phyloP scores from a whole-genome alignment of 805 yeast species.

The Teunomyces cretensis region DNA sequence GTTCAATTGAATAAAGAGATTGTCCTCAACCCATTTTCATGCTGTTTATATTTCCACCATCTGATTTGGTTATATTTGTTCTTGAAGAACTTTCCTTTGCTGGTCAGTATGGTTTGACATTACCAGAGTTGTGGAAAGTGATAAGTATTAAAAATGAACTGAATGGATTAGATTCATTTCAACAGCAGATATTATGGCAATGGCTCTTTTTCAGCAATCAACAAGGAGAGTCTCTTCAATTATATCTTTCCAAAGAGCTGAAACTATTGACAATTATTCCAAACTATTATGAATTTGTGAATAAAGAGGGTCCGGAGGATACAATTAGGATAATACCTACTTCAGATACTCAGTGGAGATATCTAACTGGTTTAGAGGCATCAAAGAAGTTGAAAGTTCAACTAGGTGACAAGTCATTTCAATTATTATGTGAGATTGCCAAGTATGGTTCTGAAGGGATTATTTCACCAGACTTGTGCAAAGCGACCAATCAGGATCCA shows the following conservation, averaged over 20 bases:
- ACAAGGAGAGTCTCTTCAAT: slow-evolving; percentile 11
- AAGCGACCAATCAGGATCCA: slow-evolving; percentile 64
- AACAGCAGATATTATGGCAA: slow-evolving; percentile 41
- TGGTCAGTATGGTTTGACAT: slow-evolving; percentile 29
- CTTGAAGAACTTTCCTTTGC: slow-evolving; percentile 31
- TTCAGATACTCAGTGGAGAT: slow-evolving; percentile 57
- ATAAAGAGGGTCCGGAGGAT: slow-evolving; percentile 15
- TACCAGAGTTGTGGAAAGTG: slow-evolving; percentile 28
- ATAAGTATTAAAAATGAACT: slow-evolving; percentile 19
- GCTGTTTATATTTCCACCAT: slow-evolving; percentile 18
- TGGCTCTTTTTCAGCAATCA: slow-evolving; percentile 29
- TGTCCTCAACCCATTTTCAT: not conserved
- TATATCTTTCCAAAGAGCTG: slow-evolving; percentile 14
- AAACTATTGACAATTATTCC: slow-evolving; percentile 16
- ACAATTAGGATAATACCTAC: slow-evolving; percentile 35
- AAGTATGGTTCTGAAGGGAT: slow-evolving; percentile 56
- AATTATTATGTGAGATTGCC: slow-evolving; percentile 63
- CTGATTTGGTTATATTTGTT: slow-evolving; percentile 21
- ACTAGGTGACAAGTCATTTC: slow-evolving; percentile 52
- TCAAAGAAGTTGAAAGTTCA: slow-evolving; percentile 48
- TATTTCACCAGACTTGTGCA: slow-evolving; percentile 55
- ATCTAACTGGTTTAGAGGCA: slow-evolving; percentile 50
- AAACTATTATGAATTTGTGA: slow-evolving; percentile 16
- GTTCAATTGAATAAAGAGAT: too few species aligned
- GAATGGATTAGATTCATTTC: slow-evolving; percentile 30